Base-by-base conservation (phyloP, 345 rosid species). In the Lepidium africanum region DNA sequence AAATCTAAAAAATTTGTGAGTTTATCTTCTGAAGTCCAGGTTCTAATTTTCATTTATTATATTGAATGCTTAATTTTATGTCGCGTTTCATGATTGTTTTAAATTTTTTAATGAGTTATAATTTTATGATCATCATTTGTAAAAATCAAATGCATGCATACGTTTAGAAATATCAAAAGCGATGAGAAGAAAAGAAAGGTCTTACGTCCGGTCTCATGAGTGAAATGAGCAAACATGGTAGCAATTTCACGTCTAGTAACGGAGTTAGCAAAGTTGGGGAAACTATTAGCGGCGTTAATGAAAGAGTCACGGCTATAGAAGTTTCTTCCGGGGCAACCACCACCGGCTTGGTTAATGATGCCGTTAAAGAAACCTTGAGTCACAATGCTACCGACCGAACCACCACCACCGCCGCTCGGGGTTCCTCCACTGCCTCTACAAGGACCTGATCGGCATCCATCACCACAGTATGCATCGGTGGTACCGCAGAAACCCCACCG, bases 131-230 rank as follows among this genome's bases (percentile, higher is more conserved):
- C n/a, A n/a, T n/a, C n/a, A n/a, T n/a, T n/a, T n/a, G n/a, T n/a
- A n/a, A n/a, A n/a, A n/a, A n/a, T 0, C 23, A 21, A 21, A 21
- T 21, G 23, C 23, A 23, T 50, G 6, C 46, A 41, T 13, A 41
- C 7, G 46, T 41, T 41, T 43, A 6, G 23, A 45, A 45, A 45
- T 1, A 15, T 45, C 9, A 3, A 14, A 53, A 52, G n/a, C n/a
- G n/a, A n/a, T n/a, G n/a, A n/a, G n/a, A 53, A 2, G 1, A 7
- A 25, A 2, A 52, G 17, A 12, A 16, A 35, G 36, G 17, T 50
- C 77, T 75, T 76, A 79, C 82, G 68, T 72, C 79, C 82, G 48
- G n/a, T n/a, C n/a, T n/a, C n/a, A n/a, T n/a, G n/a, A n/a, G n/a
- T n/a, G n/a, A n/a, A n/a, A n/a, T n/a, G 82, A 27, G 80, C 82